A percentile compares a stretch with the other conserved stretches of the same genome.
phyloP scores from a whole-genome alignment of 768 basidiomycete genomes.

The Lentinula detonsa region DNA sequence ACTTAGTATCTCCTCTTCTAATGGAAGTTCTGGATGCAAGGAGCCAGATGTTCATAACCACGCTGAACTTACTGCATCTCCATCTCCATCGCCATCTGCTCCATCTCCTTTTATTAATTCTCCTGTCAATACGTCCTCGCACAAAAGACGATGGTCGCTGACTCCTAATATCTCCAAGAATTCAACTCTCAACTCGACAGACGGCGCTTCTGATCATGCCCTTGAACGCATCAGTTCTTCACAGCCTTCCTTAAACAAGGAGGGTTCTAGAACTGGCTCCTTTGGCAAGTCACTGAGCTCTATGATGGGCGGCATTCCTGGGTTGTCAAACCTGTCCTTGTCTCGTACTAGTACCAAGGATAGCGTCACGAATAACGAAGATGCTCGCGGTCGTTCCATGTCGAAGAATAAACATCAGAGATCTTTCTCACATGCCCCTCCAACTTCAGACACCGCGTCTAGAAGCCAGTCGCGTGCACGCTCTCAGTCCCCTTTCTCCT shows the following conservation, averaged over 20 bases:
- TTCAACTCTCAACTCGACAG: neutral
- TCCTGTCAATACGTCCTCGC: neutral
- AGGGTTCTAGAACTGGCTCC: conserved; percentile 29
- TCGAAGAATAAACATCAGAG: conserved; percentile 38
- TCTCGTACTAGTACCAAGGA: conserved; percentile 44
- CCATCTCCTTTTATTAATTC: neutral
- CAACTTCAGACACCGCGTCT: conserved; percentile 30
- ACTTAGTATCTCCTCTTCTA: conserved; percentile 1
- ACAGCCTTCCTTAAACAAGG: conserved; percentile 21
- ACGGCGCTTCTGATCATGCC: conserved; percentile 21
- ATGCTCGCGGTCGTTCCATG: conserved; percentile 49
- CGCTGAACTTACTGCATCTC: neutral
- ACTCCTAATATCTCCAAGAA: neutral
- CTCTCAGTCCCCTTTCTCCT: conserved; percentile 75
- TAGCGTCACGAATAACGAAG: conserved; percentile 26
- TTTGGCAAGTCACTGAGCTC: conserved; percentile 62
- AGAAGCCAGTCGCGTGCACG: conserved; percentile 57
- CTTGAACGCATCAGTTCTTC: conserved; percentile 40
- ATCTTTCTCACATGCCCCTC: conserved; percentile 42
- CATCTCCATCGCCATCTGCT: neutral
- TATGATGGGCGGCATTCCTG: conserved; percentile 53
- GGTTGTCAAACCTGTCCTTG: conserved; percentile 56
- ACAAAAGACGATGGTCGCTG: conserved; percentile 2
- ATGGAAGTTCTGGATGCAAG: neutral
- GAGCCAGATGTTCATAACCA: neutral